Conservation (phyloP, 139 green algal genomes). For the Penium margaritaceum region DNA sequence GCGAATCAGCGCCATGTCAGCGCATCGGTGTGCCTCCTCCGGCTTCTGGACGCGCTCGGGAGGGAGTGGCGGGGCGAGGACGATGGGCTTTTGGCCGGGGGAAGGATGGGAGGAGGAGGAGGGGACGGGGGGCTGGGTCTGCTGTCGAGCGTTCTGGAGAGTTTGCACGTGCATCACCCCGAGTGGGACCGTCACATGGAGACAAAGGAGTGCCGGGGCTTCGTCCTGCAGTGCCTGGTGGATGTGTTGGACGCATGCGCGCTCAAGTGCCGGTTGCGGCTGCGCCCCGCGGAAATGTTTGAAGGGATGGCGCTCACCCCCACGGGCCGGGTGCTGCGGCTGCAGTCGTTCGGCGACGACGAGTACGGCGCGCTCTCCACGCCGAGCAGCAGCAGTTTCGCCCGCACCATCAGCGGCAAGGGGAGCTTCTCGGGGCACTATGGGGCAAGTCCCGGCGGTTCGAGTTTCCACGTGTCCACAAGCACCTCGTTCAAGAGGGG, state of each 20-base stretch:
- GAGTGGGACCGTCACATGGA: not conserved
- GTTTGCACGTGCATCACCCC: not conserved
- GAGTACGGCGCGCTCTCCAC: no score
- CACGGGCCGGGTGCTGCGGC: no score
- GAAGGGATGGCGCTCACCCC: no score
- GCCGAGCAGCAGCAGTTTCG: no score
- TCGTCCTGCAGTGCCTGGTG: conserved; percentile 4
- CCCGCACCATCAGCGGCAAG: no score
- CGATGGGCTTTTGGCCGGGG: not conserved
- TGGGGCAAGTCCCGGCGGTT: no score
- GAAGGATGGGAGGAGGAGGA: not conserved
- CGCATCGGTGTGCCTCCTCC: not conserved
- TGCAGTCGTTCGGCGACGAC: no score
- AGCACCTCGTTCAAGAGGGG: no score
- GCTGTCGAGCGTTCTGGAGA: not conserved
- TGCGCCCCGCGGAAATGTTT: not conserved
- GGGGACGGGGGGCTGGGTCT: not conserved
- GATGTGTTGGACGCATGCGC: not conserved
- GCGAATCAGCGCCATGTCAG: not conserved
- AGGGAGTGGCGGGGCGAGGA: not conserved
- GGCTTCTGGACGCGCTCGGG: not conserved
- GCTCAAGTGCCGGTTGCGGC: not conserved
- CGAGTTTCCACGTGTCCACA: no score
- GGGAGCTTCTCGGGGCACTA: no score
- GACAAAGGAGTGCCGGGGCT: not conserved